Evolutionary conservation across 768 basidiomycete genomes (phyloP), one percentile per base, ranked within the genome.

Genomic region (Hemileccinum rubropunctum): DNA sequence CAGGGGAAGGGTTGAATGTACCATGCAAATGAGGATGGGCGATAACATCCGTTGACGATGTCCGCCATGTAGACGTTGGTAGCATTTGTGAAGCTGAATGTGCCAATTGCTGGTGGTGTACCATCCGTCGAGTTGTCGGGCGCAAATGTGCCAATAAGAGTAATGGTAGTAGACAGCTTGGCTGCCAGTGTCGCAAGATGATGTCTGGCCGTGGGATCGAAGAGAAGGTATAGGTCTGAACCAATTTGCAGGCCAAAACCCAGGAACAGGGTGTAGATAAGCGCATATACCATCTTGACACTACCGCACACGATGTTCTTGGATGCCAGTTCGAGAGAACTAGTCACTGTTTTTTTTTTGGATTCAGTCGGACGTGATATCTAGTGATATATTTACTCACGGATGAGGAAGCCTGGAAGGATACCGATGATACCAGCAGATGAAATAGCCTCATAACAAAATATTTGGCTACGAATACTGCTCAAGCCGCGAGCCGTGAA

Each of bases 371-470:
- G 38, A 32, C 21, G 26, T 17, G 10, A 27, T 26, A 45, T 32
- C 35, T 45, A 26, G 32, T 30, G 32, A 37, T 13, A 9, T 35
- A 39, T 37, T 30, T 11, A 71, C 84, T 51, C 63, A 89, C 89
- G 65, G 51, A 91, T 88, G 43, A 91, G 76, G 68, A 86, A 94
- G 1, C 90, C 92, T n/a, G 92, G 92, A 39, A 95, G 77, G 52
- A 95, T 92, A 33, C 89, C 83, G 28, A 95, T 88, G 48, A 95
- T 89, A 21, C 84, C 84, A 44, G 91, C 78, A 8, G 90, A 92
- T 1, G 93, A 93, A 51, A 95, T 87, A 3, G 94, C 88, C 3
- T 90, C 86, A 63, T 95, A 97, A 65, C 93, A 97, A 69, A 97
- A 95, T 43, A 88, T 76, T 42, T 84, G 78, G 43, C 76, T 79